These are phyloP conservation scores for Venturia carpophila DNA, from an alignment of 2,329 filamentous ascomycete species.

Conservation along the genomic window DNA sequence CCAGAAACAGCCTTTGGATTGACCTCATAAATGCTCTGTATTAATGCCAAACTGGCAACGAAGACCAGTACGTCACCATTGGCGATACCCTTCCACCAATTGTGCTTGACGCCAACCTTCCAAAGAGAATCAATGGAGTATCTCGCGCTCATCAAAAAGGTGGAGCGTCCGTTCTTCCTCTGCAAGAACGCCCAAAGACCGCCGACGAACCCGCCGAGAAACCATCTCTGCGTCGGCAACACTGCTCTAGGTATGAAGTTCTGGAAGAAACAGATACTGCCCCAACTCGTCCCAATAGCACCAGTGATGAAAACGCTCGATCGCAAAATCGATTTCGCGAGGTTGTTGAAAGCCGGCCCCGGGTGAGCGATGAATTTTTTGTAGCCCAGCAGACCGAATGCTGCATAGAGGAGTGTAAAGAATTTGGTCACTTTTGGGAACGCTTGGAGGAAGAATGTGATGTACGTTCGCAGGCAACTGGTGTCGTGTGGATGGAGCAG, in stretches of 20 bases:
- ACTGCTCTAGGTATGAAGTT: constrained; percentile 63
- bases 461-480: constrained; percentile 77
- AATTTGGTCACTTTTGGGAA: constrained; percentile 73
- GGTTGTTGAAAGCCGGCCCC: constrained; percentile 54
- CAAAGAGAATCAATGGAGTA: constrained; percentile 75
- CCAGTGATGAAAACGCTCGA: constrained; percentile 73
- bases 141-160: constrained; percentile 73
- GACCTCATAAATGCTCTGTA: constrained; percentile 69
- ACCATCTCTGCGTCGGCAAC: constrained; percentile 78
- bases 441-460: constrained; percentile 78
- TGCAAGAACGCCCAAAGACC: constrained; percentile 81
- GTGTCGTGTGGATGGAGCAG: constrained; percentile 81
- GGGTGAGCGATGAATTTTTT: constrained; percentile 62
- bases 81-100: constrained; percentile 76
- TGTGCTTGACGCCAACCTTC: constrained; percentile 87
- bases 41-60: constrained; percentile 66
- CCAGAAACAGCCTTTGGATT: constrained; percentile 62
- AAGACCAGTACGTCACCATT: constrained; percentile 83
- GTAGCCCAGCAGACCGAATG: constrained; percentile 62
- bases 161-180: constrained; percentile 52
- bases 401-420: constrained; percentile 66
- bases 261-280: constrained; percentile 82
- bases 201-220: constrained; percentile 76
- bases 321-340: constrained; percentile 63
- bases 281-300: constrained; percentile 82